A percentile compares a stretch with the other conserved stretches of the same genome.
Evolutionary conservation across 108 stramenopile species (phyloP).

Genomic region (Cyclotella cryptica): DNA sequence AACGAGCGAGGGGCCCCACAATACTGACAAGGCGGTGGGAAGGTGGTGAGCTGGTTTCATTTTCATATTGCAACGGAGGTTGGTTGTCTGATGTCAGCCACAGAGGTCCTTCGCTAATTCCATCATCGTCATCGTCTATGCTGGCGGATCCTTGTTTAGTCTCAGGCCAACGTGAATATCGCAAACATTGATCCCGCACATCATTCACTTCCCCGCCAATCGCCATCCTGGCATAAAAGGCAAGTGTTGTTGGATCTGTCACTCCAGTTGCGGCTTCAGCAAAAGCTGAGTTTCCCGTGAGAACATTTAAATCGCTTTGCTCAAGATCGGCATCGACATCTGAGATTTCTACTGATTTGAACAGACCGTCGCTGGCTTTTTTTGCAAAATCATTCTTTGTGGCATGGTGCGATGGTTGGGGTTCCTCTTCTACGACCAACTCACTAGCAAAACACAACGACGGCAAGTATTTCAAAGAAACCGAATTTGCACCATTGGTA

Average conservation of each 20-base stretch:
- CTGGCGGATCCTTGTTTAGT: background rate
- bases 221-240: conserved; percentile 69
- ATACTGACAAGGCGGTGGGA: conserved; percentile 64
- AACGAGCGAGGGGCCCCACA: conserved; percentile 77
- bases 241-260: conserved; percentile 73
- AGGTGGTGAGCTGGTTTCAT: background rate
- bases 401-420: conserved; percentile 10
- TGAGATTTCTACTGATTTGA: conserved; percentile 38
- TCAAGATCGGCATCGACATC: conserved; percentile 74
- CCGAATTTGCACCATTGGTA: conserved; percentile 10
- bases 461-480: conserved; percentile 55
- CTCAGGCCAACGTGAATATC: conserved; percentile 77
- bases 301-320: conserved; percentile 82
- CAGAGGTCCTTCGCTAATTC: conserved; percentile 44
- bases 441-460: conserved; percentile 77
- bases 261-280: conserved; percentile 49
- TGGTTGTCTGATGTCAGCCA: conserved; percentile 74
- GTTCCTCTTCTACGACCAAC: conserved; percentile 88
- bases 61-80: conserved; percentile 36
- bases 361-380: conserved; percentile 33
- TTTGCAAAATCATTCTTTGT: conserved; percentile 25
- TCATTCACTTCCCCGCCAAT: conserved; percentile 56
- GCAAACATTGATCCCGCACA: conserved; percentile 78
- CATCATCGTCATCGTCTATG: conserved; percentile 21
- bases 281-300: conserved; percentile 55